These are phyloP conservation scores for Fusarium vanettenii DNA, from an alignment of 2,329 filamentous ascomycete species.

Conservation along the genomic window DNA sequence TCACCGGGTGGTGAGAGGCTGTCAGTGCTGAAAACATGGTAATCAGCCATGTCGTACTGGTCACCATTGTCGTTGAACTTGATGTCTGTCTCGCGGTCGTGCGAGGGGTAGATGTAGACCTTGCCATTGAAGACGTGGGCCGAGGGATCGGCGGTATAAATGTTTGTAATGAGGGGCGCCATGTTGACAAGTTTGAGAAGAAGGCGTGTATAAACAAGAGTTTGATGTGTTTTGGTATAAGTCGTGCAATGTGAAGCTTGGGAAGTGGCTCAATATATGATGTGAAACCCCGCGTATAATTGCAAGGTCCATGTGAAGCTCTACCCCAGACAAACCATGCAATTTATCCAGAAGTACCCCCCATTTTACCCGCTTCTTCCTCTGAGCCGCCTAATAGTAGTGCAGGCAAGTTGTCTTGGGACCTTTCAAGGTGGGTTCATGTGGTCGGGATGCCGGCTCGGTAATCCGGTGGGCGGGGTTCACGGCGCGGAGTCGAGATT, in stretches of 20 bases:
- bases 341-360: slow-evolving; percentile 39
- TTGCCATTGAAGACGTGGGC: slow-evolving; percentile 82
- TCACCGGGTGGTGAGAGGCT: slow-evolving; percentile 64
- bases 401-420: not conserved
- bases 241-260: not conserved
- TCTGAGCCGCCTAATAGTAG: slow-evolving; percentile 6
- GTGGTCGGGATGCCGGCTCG: slow-evolving; percentile 24
- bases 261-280: slow-evolving; percentile 8
- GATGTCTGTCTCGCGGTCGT: slow-evolving; percentile 81
- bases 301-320: slow-evolving; percentile 27
- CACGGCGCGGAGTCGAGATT: not conserved
- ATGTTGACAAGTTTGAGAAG: slow-evolving; percentile 33
- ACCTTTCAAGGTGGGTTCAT: slow-evolving; percentile 19
- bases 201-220: not conserved
- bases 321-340: slow-evolving; percentile 5
- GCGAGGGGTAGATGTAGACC: slow-evolving; percentile 84
- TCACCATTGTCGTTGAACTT: slow-evolving; percentile 85
- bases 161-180: slow-evolving; percentile 75
- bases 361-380: slow-evolving; percentile 38
- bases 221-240: not conserved
- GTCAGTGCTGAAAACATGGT: slow-evolving; percentile 77
- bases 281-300: slow-evolving; percentile 32
- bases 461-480: slow-evolving; percentile 18
- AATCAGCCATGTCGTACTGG: slow-evolving; percentile 87
- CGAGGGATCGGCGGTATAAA: slow-evolving; percentile 84